Evolutionary conservation across 345 rosid genomes (phyloP).

Genomic region (Populus euphratica): DNA sequence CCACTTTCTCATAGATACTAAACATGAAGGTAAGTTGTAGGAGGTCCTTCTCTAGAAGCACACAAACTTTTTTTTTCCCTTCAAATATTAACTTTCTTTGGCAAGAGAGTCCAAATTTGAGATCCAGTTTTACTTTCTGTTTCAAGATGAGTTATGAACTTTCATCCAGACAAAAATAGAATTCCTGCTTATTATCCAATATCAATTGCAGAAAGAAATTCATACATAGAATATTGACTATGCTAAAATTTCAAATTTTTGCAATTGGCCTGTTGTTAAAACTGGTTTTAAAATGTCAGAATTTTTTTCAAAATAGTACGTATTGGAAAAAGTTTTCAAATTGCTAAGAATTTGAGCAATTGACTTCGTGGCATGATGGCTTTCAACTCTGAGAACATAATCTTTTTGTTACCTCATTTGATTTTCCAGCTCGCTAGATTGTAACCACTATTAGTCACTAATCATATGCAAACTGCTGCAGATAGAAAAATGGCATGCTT

Average conservation of each 20-base stretch:
- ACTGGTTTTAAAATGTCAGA: not conserved
- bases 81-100: not conserved
- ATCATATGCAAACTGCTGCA: too few relatives aligned
- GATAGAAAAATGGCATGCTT: not conserved
- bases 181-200: not conserved
- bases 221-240: not conserved
- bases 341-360: not conserved
- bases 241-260: not conserved
- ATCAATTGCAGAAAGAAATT: not conserved
- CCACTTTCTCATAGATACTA: slow-evolving; percentile 38
- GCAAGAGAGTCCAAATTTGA: not conserved
- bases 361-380: not conserved
- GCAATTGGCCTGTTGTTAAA: not conserved
- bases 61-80: not conserved
- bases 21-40: slow-evolving; percentile 44
- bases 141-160: not conserved
- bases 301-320: not conserved
- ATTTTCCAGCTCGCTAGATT: too few relatives aligned
- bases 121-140: not conserved
- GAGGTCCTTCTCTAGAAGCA: not conserved
- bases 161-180: not conserved
- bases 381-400: too few relatives aligned
- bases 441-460: not conserved
- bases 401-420: too few relatives aligned
- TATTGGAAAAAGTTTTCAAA: not conserved